Percentiles rank a stretch among this genome's conserved stretches.
Evolutionary conservation across 352 stramenopile genomes (phyloP).

Genomic region (Elongisporangium prolatum): DNA sequence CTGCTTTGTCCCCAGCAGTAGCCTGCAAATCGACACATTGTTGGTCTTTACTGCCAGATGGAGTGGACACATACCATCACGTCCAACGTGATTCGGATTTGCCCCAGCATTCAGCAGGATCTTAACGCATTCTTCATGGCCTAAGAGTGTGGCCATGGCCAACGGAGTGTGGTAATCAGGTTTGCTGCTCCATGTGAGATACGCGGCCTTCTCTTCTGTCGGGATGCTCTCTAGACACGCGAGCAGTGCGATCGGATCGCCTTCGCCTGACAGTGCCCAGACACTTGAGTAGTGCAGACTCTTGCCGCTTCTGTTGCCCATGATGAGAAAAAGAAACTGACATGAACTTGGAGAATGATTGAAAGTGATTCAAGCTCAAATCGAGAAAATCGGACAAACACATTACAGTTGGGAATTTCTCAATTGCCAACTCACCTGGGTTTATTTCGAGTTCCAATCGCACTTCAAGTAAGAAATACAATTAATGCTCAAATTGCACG

Average conservation of each 20-base stretch:
- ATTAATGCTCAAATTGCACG: no score
- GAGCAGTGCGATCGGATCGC: no score
- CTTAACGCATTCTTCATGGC: slow-evolving; percentile 56
- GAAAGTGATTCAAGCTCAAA: no score
- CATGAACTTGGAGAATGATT: no score
- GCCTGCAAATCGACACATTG: not conserved
- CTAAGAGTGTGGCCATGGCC: slow-evolving; percentile 46
- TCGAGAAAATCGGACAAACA: no score
- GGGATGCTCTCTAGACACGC: not conserved
- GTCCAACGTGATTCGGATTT: not conserved
- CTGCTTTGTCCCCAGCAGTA: not conserved
- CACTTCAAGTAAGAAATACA: no score
- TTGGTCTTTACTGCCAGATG: not conserved
- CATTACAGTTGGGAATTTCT: no score
- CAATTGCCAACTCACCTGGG: no score
- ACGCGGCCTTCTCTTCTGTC: not conserved
- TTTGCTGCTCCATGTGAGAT: not conserved
- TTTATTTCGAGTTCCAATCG: no score
- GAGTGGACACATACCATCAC: not conserved
- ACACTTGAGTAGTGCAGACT: not conserved
- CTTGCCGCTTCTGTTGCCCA: not conserved
- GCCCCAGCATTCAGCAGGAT: slow-evolving; percentile 47
- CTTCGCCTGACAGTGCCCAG: slow-evolving; percentile 1
- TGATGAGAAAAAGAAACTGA: not conserved
- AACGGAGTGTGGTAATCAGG: slow-evolving; percentile 57